A percentile compares a stretch with the other conserved stretches of the same genome.
phyloP scores from a whole-genome alignment of 306 rosid species.

The Betula pendula region DNA sequence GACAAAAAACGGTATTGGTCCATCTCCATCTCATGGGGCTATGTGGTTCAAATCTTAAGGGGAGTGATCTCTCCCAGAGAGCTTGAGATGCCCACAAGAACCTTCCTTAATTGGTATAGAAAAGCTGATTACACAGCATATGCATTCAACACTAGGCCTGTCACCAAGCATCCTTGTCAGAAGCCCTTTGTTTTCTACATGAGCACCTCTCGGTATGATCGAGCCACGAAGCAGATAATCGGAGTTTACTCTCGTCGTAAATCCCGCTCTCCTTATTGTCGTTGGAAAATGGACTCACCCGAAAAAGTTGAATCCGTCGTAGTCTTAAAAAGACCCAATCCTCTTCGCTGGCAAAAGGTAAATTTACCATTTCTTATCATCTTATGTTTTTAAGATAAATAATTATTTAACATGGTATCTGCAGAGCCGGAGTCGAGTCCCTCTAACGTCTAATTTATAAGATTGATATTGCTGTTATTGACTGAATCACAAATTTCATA shows the following conservation, averaged over 20 bases:
- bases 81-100: conserved; percentile 76
- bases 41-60: conserved; percentile 71
- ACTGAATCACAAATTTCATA: conserved; percentile 23
- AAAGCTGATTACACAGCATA: conserved; percentile 83
- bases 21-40: conserved; percentile 86
- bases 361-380: too few relatives aligned
- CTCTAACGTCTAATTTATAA: too few relatives aligned
- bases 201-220: conserved; percentile 40
- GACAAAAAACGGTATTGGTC: conserved; percentile 70
- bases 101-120: conserved; percentile 79
- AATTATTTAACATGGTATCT: too few relatives aligned
- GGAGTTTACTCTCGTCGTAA: conserved; percentile 41
- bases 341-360: conserved; percentile 84
- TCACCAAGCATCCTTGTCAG: conserved; percentile 72
- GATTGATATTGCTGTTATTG: conserved; percentile 7
- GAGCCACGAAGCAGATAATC: conserved; percentile 32
- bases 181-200: conserved; percentile 68
- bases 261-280: conserved; percentile 48
- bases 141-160: conserved; percentile 92
- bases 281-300: conserved; percentile 66
- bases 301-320: conserved; percentile 50
- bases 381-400: too few relatives aligned
- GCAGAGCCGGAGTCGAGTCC: too few relatives aligned
- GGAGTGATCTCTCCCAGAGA: conserved; percentile 84
- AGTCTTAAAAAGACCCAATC: conserved; percentile 67